Evolutionary conservation across 2,329 filamentous ascomycete genomes (phyloP), one percentile per base, ranked within the genome.

Genomic region (Taxawa tesnikishii): DNA sequence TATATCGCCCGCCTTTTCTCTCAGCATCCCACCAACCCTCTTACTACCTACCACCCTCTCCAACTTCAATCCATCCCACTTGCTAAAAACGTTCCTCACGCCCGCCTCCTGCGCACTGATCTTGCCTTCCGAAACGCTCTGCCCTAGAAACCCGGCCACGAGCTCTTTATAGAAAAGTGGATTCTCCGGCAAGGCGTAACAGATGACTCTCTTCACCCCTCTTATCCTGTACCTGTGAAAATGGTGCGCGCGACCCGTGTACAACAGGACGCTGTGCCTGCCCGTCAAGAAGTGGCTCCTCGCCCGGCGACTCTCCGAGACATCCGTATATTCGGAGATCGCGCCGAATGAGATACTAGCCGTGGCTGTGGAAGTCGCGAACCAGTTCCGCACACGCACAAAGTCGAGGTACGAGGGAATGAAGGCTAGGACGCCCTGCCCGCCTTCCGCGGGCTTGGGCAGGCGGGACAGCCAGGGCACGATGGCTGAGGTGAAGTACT

Each of bases 391-490:
- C 37, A 98, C 70, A 26, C 87, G 80, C 26, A 94, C 80, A 54
- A 96, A 96, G 60, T 98, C 90, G 38, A 94, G 76, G 58, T 94
- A 96, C 0, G 80, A 85, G 0, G 90, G 85, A 30, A 96, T 76
- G 60, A 93, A 94, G 49, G 98, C 67, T 11, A 98, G 64, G 1
- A 82, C 83, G 19, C 90, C 87, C 2, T 52, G 43, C 1, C 55
- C 60, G 15, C 43, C 43, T 12, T 65, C 60, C 1, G 67, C 63
- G 35, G 75, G 72, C 38, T 73, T 74, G n/a, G 69, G 64, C 18
- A 78, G 70, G 46, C 81, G 80, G 32, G 73, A 67, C 11, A 94
- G 68, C 1, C 73, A 67, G 0, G 90, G 84, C 10, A 96, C 60
- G 33, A 94, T 68, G 16, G 83, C 77, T 28, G 78, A 78, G 29